phyloP scores from a whole-genome alignment of 2,329 filamentous ascomycete genomes.

The Fusarium continuum region DNA sequence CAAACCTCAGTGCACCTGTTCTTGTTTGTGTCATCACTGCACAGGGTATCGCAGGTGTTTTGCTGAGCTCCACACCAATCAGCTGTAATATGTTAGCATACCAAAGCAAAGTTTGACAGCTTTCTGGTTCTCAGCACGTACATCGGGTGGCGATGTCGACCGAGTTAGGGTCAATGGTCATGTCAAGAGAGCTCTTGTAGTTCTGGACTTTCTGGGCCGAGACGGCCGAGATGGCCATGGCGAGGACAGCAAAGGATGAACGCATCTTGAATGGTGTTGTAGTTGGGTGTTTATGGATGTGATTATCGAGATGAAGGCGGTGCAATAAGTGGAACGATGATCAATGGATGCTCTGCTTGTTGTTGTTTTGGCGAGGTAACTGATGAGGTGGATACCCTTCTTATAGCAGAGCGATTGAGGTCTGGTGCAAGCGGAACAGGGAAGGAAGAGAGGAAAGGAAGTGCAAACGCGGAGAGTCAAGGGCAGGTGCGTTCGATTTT shows the following conservation, averaged over 20 bases:
- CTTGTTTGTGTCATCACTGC: slow-evolving; percentile 48
- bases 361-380: slow-evolving; percentile 16
- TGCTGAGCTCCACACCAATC: slow-evolving; percentile 62
- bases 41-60: slow-evolving; percentile 61
- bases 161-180: slow-evolving; percentile 52
- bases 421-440: slow-evolving; percentile 14
- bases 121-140: slow-evolving; percentile 45
- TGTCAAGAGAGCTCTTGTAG: slow-evolving; percentile 55
- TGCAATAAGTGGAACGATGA: slow-evolving; percentile 37
- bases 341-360: slow-evolving; percentile 22
- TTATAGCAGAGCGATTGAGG: slow-evolving; percentile 21
- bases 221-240: slow-evolving; percentile 56
- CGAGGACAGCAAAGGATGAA: slow-evolving; percentile 51
- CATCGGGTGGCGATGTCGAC: slow-evolving; percentile 51
- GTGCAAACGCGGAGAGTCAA: slow-evolving; percentile 1
- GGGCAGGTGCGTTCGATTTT: slow-evolving; percentile 39
- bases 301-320: slow-evolving; percentile 13
- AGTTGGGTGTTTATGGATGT: slow-evolving; percentile 11
- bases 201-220: slow-evolving; percentile 52
- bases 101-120: neutral
- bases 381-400: slow-evolving; percentile 6
- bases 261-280: slow-evolving; percentile 51
- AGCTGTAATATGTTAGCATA: slow-evolving; percentile 48
- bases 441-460: slow-evolving; percentile 16
- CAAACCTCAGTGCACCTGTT: slow-evolving; percentile 61